A percentile compares a stretch with the other conserved stretches of the same genome.
These are phyloP conservation scores for Talaromyces sp. DNA, from an alignment of 2,329 filamentous ascomycete species.

Conservation along the genomic window DNA sequence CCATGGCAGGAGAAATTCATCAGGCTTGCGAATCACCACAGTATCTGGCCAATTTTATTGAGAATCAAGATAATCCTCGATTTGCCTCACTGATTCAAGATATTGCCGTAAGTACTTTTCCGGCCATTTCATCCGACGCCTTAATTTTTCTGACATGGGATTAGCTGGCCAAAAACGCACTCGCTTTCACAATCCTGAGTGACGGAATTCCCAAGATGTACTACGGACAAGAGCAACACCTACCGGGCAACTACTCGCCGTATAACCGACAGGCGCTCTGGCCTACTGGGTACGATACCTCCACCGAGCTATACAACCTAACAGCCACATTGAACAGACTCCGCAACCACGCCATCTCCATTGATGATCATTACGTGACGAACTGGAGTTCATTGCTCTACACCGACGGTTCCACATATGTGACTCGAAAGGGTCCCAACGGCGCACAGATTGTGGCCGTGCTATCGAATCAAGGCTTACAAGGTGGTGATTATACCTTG, in stretches of 20 bases:
- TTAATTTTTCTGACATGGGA: conserved; percentile 14
- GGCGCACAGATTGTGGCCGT: conserved; percentile 35
- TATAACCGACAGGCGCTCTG: conserved; percentile 51
- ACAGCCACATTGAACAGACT: conserved; percentile 45
- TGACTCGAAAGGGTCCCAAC: conserved; percentile 39
- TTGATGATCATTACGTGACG: conserved; percentile 32
- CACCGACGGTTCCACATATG: conserved; percentile 35
- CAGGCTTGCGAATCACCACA: conserved; percentile 33
- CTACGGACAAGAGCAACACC: conserved; percentile 59
- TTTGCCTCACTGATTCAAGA: conserved; percentile 50
- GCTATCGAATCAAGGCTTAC: conserved; percentile 35
- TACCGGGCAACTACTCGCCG: conserved; percentile 43
- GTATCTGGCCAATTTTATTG: conserved; percentile 49
- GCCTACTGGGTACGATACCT: conserved; percentile 45
- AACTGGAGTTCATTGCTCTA: conserved; percentile 36
- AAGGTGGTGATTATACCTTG: conserved; percentile 40
- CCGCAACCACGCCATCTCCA: conserved; percentile 38
- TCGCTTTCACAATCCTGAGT: conserved; percentile 53
- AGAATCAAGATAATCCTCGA: conserved; percentile 55
- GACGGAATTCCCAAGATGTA: conserved; percentile 59
- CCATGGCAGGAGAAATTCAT: conserved; percentile 17
- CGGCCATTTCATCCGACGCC: background rate
- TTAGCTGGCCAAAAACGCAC: conserved; percentile 52
- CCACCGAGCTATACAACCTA: conserved; percentile 42
- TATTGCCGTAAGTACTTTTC: conserved; percentile 27